phyloP scores from a whole-genome alignment of 371 early-diverging fungal species.

The Rhizopus stolonifer region DNA sequence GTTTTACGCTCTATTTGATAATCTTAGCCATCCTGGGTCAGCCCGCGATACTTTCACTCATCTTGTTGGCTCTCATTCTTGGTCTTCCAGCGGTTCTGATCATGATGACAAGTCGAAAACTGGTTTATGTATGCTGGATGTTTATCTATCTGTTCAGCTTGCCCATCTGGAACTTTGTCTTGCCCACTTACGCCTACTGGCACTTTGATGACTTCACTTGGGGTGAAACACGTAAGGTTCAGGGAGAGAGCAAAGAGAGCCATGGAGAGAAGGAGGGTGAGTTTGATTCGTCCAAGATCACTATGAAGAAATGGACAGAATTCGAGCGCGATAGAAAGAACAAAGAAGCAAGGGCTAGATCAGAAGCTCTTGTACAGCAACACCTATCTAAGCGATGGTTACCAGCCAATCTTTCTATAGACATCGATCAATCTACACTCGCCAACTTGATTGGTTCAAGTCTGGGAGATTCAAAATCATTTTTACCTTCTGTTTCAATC shows the following conservation, averaged over 20 bases:
- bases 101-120: constrained; percentile 85
- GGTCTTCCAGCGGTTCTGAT: constrained; percentile 95
- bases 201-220: constrained; percentile 99
- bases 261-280: constrained; percentile 61
- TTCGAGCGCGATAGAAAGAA: constrained; percentile 59
- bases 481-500: not conserved
- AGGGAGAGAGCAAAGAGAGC: constrained; percentile 60
- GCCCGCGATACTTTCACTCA: constrained; percentile 72
- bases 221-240: constrained; percentile 96
- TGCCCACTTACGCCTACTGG: constrained; percentile 99
- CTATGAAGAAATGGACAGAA: constrained; percentile 73
- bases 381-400: constrained; percentile 19
- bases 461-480: constrained; percentile 6
- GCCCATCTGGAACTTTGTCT: constrained; percentile 98
- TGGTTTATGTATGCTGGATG: constrained; percentile 96
- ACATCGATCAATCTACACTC: constrained; percentile 22
- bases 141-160: constrained; percentile 86
- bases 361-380: constrained; percentile 13
- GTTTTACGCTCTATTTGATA: constrained; percentile 86
- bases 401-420: constrained; percentile 18
- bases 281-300: constrained; percentile 63
- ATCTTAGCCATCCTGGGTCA: constrained; percentile 55
- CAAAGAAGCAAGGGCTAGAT: constrained; percentile 13
- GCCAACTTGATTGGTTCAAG: constrained; percentile 25
- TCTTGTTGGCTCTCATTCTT: constrained; percentile 77